Conservation (phyloP, 345 rosid genomes). For the Litchi chinensis region DNA sequence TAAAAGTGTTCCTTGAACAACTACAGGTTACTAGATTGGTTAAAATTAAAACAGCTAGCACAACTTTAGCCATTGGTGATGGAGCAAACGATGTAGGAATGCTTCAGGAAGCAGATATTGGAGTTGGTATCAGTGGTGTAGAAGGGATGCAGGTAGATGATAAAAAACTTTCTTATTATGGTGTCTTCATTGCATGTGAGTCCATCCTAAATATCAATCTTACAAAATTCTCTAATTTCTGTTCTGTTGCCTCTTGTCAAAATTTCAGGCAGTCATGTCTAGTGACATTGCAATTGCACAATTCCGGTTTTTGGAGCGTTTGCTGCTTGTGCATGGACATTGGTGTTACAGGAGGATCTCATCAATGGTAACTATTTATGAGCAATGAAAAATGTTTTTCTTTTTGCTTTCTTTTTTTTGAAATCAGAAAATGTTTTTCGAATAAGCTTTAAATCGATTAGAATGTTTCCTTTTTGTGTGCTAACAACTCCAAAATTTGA, state of each 20-base stretch:
- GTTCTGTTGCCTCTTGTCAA: not conserved
- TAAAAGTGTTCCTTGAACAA: constrained; percentile 2
- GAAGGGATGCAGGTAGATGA: constrained; percentile 93
- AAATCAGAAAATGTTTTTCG: not conserved
- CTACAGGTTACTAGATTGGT: constrained; percentile 93
- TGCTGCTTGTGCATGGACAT: constrained; percentile 96
- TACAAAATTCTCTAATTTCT: constrained; percentile 5
- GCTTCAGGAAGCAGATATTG: constrained; percentile 99
- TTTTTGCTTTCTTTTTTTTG: too few species aligned
- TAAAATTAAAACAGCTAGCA: constrained; percentile 74
- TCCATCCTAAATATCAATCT: not conserved
- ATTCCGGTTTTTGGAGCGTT: constrained; percentile 81
- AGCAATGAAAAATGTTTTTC: not conserved
- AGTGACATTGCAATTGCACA: constrained; percentile 94
- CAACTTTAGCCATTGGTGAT: constrained; percentile 92
- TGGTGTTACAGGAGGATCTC: constrained; percentile 98
- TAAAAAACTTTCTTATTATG: not conserved
- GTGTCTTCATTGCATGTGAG: not conserved
- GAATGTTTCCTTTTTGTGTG: too few species aligned
- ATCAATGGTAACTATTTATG: constrained; percentile 63
- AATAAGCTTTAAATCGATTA: too few species aligned
- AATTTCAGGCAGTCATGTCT: constrained; percentile 92
- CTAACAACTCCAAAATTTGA: too few species aligned
- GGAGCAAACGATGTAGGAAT: constrained; percentile 99
- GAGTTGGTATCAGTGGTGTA: constrained; percentile 93